Percentiles rank a stretch among this genome's conserved stretches.
Evolutionary conservation across 139 green algal species (phyloP).

Genomic region (Nannochloris sp.): DNA sequence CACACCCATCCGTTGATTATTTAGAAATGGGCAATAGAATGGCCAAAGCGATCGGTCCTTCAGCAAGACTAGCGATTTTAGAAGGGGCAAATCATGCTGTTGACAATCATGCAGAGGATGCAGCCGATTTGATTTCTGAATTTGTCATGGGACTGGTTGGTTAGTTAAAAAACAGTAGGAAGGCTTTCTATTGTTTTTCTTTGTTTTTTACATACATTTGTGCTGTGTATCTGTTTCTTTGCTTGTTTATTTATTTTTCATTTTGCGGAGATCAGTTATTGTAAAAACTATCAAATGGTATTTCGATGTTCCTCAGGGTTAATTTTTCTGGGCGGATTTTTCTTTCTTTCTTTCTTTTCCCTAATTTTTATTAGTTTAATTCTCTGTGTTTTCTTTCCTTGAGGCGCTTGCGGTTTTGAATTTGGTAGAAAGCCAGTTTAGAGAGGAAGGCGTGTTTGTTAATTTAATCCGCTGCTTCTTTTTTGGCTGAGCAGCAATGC

Average conservation of each 20-base stretch:
- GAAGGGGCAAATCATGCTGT: conserved; percentile 26
- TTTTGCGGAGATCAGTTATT: too few species aligned
- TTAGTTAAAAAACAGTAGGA: not conserved
- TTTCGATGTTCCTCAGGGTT: too few species aligned
- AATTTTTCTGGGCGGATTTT: too few species aligned
- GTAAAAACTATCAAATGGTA: too few species aligned
- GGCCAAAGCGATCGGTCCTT: conserved; percentile 17
- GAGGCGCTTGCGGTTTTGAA: too few species aligned
- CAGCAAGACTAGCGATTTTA: conserved; percentile 13
- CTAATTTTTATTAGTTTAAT: too few species aligned
- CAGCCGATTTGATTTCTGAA: not conserved
- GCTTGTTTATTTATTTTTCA: too few species aligned
- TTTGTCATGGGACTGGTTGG: conserved; percentile 19
- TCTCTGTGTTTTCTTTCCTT: too few species aligned
- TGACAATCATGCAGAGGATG: conserved; percentile 27
- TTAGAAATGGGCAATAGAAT: conserved; percentile 9
- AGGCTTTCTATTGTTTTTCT: not conserved
- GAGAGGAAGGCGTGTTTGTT: not conserved
- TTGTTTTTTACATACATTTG: not conserved
- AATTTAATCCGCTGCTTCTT: not conserved
- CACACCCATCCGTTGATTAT: conserved; percentile 14
- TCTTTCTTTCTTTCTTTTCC: too few species aligned
- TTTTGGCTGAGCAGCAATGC: not conserved
- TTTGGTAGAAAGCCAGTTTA: not conserved
- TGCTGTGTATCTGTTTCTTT: not conserved